Conservation (phyloP, 2,329 filamentous ascomycete species). For the Clonostachys sp. region DNA sequence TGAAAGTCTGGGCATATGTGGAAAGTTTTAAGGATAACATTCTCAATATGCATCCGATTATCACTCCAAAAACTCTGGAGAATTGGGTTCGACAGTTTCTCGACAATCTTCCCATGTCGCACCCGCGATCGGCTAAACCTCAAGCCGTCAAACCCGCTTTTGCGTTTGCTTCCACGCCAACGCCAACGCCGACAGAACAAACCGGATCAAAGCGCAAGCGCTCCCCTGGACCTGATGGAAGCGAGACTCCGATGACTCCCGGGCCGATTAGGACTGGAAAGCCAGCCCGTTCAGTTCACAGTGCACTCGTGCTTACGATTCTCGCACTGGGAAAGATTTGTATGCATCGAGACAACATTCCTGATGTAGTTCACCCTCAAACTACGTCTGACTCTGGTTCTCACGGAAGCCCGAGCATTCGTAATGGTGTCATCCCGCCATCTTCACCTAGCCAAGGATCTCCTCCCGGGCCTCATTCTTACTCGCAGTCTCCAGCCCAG, state of each 20-base stretch:
- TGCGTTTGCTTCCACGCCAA: slow-evolving; percentile 18
- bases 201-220: slow-evolving; percentile 51
- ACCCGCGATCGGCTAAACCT: slow-evolving; percentile 14
- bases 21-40: slow-evolving; percentile 56
- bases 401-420: slow-evolving; percentile 27
- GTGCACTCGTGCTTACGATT: slow-evolving; percentile 76
- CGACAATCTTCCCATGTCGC: slow-evolving; percentile 33
- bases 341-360: slow-evolving; percentile 45
- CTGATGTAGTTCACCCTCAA: slow-evolving; percentile 44
- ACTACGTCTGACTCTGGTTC: background rate
- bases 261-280: slow-evolving; percentile 21
- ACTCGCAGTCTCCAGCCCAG: slow-evolving; percentile 43
- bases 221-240: slow-evolving; percentile 34
- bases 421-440: slow-evolving; percentile 38
- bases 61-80: slow-evolving; percentile 47
- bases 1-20: slow-evolving; percentile 48
- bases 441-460: slow-evolving; percentile 52
- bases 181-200: slow-evolving; percentile 13
- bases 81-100: slow-evolving; percentile 49
- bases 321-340: slow-evolving; percentile 86
- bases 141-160: slow-evolving; percentile 22
- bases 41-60: slow-evolving; percentile 61
- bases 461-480: slow-evolving; percentile 37
- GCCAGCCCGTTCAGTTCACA: slow-evolving; percentile 66
- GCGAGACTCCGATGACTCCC: slow-evolving; percentile 20